Base-by-base conservation (phyloP, 2,329 filamentous ascomycete species). In the Amesomyces nigricolor region DNA sequence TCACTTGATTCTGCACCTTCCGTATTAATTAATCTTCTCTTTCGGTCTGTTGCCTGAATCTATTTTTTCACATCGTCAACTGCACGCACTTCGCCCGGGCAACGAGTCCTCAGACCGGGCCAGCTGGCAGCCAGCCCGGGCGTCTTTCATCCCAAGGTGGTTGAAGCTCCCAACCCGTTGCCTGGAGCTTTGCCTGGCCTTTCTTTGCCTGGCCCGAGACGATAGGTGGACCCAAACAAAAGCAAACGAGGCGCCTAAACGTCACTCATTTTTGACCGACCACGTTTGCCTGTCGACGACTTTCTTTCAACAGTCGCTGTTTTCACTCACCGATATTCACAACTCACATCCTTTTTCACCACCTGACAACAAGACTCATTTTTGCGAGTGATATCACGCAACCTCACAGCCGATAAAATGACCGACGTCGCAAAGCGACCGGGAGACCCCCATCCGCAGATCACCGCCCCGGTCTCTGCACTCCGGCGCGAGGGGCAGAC, bases 361-460 rank as follows among this genome's bases (percentile, higher is more conserved):
- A 49, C 11, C 26, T 40, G 30, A 29, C 39, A 44, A 16, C 39
- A 46, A 37, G 37, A 43, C 42, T 53, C 47, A 26, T 26, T 42
- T 47, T 47, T 42, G 16, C 37, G 42, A 51, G 35, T 48, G 38
- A 38, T 52, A 50, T 26, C 14, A 42, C 40, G 22, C 35, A 38
- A 35, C 42, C 22, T 6, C 4, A 6, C 22, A 26, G 37, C 32
- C 32, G 29, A n/a, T 42, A 11, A 61, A 47, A 63, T 64, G 63
- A 48, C 61, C 14, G 60, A 64, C n/a, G 57, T 62, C 37, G 57
- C 52, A 22, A 56, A 26, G 22, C 47, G 38, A 17, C 35, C 47
- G 5, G 52, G 50, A n/a, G 51, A 59, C 38, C 51, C 51, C 13
- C 43, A 39, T 26, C 44, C 49, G 4, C 47, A 48, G n/a, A 47